A percentile compares a stretch with the other conserved stretches of the same genome.
phyloP scores from a whole-genome alignment of 2,329 filamentous ascomycete genomes.

The Trichothecium sympodiale region DNA sequence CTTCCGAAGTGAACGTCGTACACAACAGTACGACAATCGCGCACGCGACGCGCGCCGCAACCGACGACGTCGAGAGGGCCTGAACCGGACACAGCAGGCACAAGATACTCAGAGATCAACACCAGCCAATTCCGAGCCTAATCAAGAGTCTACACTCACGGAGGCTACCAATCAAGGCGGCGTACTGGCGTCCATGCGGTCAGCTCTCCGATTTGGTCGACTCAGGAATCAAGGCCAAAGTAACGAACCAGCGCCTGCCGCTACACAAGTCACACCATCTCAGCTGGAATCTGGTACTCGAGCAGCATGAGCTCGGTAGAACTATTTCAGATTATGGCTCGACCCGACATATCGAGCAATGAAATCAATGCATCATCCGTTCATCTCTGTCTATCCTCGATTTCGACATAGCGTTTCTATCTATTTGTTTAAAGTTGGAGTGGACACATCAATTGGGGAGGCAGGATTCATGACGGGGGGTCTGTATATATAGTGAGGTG shows the following conservation, averaged over 20 bases:
- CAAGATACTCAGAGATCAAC: neutral
- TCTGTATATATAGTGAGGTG: too few species aligned
- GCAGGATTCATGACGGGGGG: too few species aligned
- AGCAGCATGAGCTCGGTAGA: constrained; percentile 6
- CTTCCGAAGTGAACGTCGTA: constrained; percentile 16
- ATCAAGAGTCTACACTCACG: constrained; percentile 1
- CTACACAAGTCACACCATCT: constrained; percentile 27
- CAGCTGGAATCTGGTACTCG: constrained; percentile 35
- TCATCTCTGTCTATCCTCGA: too few species aligned
- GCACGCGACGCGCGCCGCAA: neutral
- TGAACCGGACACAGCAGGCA: constrained; percentile 1
- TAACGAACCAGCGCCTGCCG: constrained; percentile 4
- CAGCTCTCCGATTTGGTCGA: constrained; percentile 18
- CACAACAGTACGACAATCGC: neutral
- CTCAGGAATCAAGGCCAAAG: constrained; percentile 1
- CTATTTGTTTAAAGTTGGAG: too few species aligned
- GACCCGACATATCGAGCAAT: too few species aligned
- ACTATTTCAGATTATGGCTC: too few species aligned
- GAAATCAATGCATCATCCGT: too few species aligned
- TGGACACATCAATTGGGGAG: too few species aligned
- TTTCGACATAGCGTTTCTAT: neutral
- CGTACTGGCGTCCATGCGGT: constrained; percentile 20
- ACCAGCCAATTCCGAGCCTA: neutral
- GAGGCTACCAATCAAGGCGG: constrained; percentile 9
- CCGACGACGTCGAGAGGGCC: constrained; percentile 1